Conservation (phyloP, 1,284 basidiomycete species). For the Quambalaria eucalypti region DNA sequence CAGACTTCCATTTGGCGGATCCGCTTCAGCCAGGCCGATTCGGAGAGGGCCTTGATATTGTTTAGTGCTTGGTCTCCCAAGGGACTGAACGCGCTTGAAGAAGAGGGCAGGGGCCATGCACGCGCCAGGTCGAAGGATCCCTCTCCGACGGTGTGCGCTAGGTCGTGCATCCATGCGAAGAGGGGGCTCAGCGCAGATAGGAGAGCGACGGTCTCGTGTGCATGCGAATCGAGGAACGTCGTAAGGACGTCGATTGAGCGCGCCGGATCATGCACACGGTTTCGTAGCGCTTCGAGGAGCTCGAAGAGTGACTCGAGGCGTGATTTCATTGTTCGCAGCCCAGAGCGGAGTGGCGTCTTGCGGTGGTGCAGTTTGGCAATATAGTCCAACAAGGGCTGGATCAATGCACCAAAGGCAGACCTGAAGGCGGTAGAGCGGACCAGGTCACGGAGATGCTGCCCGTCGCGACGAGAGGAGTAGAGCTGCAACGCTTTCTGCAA, state of each 20-base stretch:
- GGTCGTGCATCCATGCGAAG: slow-evolving; percentile 39
- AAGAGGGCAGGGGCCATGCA: slow-evolving; percentile 28
- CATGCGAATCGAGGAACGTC: slow-evolving; percentile 24
- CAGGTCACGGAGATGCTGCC: slow-evolving; percentile 38
- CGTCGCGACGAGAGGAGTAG: slow-evolving; percentile 37
- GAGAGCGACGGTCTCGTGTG: slow-evolving; percentile 18
- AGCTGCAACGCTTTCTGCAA: slow-evolving; percentile 36
- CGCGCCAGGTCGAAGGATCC: slow-evolving; percentile 29
- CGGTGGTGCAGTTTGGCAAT: slow-evolving; percentile 1
- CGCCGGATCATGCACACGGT: slow-evolving; percentile 36
- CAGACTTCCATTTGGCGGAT: slow-evolving; percentile 3
- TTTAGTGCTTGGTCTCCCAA: neutral
- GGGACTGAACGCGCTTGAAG: neutral
- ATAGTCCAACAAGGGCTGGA: neutral
- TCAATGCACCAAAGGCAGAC: neutral
- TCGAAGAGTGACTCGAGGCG: slow-evolving; percentile 28
- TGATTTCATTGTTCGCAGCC: slow-evolving; percentile 23
- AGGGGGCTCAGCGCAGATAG: slow-evolving; percentile 14
- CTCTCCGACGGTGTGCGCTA: slow-evolving; percentile 31
- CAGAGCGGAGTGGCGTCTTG: slow-evolving; percentile 10
- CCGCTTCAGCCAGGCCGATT: neutral
- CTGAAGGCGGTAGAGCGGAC: slow-evolving; percentile 6
- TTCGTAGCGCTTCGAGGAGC: slow-evolving; percentile 34
- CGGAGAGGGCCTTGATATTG: neutral
- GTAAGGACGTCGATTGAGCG: slow-evolving; percentile 33